phyloP scores from a whole-genome alignment of 2,329 filamentous ascomycete genomes.

The Laburnicola sp. region DNA sequence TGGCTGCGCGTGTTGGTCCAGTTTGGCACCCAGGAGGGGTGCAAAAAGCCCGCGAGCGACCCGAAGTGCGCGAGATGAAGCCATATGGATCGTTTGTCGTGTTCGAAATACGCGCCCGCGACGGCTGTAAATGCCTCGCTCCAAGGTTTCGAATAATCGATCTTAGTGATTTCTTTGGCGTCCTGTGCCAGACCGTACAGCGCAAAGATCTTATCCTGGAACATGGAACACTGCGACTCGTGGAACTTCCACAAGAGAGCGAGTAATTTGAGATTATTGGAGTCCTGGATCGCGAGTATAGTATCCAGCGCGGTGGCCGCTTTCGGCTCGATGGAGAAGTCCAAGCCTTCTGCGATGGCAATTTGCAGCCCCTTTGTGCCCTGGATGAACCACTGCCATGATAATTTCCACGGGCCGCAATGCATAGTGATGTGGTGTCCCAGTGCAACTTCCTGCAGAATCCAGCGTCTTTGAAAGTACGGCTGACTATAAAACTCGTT shows the following conservation, averaged over 20 bases:
- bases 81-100: background rate
- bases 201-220: background rate
- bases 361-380: background rate
- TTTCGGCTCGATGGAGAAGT: background rate
- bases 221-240: background rate
- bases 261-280: background rate
- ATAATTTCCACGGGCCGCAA: background rate
- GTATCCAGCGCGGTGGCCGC: background rate
- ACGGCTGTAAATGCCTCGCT: background rate
- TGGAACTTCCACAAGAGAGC: background rate
- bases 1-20: background rate
- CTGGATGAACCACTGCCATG: background rate
- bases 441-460: background rate
- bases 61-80: background rate
- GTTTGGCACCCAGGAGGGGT: background rate
- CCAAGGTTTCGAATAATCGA: background rate
- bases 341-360: background rate
- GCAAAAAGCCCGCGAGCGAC: background rate
- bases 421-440: background rate
- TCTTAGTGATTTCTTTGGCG: background rate
- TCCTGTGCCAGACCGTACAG: background rate
- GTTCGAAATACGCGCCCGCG: background rate
- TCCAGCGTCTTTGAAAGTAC: background rate
- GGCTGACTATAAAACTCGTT: background rate
- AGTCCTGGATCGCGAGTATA: background rate